phyloP scores from a whole-genome alignment of 1,284 basidiomycete species.

The Cryptococcus hybrid region DNA sequence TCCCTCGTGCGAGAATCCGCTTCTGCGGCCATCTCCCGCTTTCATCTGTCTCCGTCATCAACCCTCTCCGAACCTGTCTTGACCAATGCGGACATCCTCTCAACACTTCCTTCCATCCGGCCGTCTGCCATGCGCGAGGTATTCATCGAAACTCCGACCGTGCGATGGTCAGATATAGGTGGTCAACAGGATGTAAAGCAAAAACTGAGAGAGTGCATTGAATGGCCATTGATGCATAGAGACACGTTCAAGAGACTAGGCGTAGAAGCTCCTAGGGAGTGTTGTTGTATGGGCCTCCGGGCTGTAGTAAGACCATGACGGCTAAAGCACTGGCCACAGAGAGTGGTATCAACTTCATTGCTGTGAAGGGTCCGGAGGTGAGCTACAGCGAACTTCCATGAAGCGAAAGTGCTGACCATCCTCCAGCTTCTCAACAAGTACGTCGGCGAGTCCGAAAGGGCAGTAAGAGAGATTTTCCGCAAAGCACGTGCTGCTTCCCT shows the following conservation, averaged over 20 bases:
- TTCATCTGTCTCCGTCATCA: conserved; percentile 52
- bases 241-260: conserved; percentile 84
- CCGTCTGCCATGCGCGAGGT: conserved; percentile 94
- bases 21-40: conserved; percentile 83
- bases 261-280: conserved; percentile 82
- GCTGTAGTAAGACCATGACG: conserved; percentile 94
- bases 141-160: conserved; percentile 79
- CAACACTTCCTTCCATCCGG: conserved; percentile 73
- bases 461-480: conserved; percentile 90
- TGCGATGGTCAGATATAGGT: conserved; percentile 85
- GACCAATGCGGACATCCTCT: conserved; percentile 63
- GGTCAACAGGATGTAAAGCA: conserved; percentile 77
- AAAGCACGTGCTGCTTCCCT: conserved; percentile 89
- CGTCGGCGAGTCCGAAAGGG: conserved; percentile 94
- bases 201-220: conserved; percentile 81
- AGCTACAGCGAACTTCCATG: conserved; percentile 16
- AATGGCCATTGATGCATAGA: conserved; percentile 89
- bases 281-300: conserved; percentile 93
- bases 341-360: conserved; percentile 93
- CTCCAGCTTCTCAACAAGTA: conserved; percentile 88
- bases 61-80: conserved; percentile 52
- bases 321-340: conserved; percentile 93
- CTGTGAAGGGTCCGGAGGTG: conserved; percentile 97
- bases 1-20: conserved; percentile 93
- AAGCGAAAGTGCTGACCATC: not conserved